Evolutionary conservation across 805 yeast genomes (phyloP).

Genomic region (Nakazawaea wickerhamii): DNA sequence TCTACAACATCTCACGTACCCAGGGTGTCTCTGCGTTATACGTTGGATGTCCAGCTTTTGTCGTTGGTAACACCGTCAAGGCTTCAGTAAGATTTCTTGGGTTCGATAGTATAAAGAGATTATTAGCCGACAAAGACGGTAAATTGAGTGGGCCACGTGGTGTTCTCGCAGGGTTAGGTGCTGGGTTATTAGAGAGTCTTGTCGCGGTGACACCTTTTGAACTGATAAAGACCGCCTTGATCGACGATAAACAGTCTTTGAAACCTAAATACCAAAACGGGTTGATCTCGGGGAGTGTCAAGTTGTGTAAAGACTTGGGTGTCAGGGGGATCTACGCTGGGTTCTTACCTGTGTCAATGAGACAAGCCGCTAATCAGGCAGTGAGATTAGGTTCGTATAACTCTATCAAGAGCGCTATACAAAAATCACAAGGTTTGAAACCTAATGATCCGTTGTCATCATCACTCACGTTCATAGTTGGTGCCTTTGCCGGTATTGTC

Average conservation of each 20-base stretch:
- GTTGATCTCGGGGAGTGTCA: slow-evolving; percentile 58
- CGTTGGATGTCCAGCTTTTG: slow-evolving; percentile 96
- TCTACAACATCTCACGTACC: slow-evolving; percentile 63
- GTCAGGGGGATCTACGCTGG: slow-evolving; percentile 83
- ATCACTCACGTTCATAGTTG: slow-evolving; percentile 77
- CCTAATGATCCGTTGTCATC: slow-evolving; percentile 74
- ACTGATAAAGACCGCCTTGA: slow-evolving; percentile 91
- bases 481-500: slow-evolving; percentile 84
- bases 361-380: slow-evolving; percentile 95
- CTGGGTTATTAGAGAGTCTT: slow-evolving; percentile 87
- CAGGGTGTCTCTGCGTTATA: slow-evolving; percentile 80
- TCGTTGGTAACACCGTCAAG: slow-evolving; percentile 92
- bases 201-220: slow-evolving; percentile 96
- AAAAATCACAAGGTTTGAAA: slow-evolving; percentile 59
- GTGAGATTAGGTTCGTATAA: slow-evolving; percentile 93
- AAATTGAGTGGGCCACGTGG: slow-evolving; percentile 87
- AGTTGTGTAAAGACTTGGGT: slow-evolving; percentile 72
- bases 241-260: slow-evolving; percentile 80
- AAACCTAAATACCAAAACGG: slow-evolving; percentile 70
- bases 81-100: slow-evolving; percentile 95
- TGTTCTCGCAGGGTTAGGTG: slow-evolving; percentile 95
- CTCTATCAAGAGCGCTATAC: slow-evolving; percentile 74
- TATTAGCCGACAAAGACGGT: slow-evolving; percentile 78
- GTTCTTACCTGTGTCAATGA: slow-evolving; percentile 83
- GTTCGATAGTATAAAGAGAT: slow-evolving; percentile 76